phyloP scores from a whole-genome alignment of 768 basidiomycete species.

The Punctularia strigosozonata region DNA sequence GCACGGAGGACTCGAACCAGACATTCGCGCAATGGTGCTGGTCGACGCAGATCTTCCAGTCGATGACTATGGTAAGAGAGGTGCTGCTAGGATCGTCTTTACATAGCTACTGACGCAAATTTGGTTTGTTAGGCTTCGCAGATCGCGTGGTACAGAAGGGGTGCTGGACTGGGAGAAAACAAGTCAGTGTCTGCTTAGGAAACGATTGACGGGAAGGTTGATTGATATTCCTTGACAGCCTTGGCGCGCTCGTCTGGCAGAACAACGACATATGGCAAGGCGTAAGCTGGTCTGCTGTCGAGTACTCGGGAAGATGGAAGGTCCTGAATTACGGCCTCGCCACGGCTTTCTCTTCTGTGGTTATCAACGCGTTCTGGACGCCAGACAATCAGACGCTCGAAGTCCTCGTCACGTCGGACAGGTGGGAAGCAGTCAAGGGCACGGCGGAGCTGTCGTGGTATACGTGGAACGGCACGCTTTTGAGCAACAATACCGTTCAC shows the following conservation, averaged over 20 bases:
- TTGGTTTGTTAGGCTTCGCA: too few relatives aligned
- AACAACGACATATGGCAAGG: conserved; percentile 54
- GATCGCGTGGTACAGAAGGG: conserved; percentile 46
- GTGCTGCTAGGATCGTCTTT: too few relatives aligned
- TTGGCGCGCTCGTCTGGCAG: conserved; percentile 49
- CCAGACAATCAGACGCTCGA: conserved; percentile 33
- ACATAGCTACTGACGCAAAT: too few relatives aligned
- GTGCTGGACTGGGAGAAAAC: conserved; percentile 46
- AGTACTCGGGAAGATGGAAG: conserved; percentile 51
- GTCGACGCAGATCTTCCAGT: conserved; percentile 50
- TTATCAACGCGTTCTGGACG: conserved; percentile 47
- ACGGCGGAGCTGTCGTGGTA: conserved; percentile 44
- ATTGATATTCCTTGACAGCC: too few relatives aligned
- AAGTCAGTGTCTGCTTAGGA: too few relatives aligned
- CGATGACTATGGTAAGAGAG: conserved; percentile 48
- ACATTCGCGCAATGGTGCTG: conserved; percentile 57
- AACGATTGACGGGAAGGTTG: too few relatives aligned
- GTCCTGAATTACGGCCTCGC: conserved; percentile 41
- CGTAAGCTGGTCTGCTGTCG: conserved; percentile 41
- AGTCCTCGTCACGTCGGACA: conserved; percentile 39
- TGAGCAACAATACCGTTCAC: conserved; percentile 24
- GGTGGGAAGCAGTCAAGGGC: conserved; percentile 34
- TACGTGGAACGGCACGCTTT: conserved; percentile 34
- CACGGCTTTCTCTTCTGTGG: conserved; percentile 31
- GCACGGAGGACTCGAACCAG: conserved; percentile 34